Evolutionary conservation across 164 flowering plant genomes (phyloP).

Genomic region (Chloranthus sessilifolius): DNA sequence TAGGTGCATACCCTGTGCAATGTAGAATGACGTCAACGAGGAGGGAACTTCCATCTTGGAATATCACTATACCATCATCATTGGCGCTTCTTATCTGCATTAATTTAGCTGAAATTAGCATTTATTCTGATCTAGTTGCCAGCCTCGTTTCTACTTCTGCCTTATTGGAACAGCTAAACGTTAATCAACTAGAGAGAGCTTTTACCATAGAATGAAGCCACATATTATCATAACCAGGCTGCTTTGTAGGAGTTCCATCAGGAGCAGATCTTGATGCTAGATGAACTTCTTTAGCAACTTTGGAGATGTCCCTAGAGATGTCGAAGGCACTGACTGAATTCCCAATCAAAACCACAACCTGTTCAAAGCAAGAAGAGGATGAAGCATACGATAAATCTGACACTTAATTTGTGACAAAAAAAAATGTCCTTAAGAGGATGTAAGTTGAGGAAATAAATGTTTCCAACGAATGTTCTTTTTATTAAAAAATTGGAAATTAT

Average conservation of each 20-base stretch:
- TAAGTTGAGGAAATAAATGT: too few species aligned
- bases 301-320: slow-evolving; percentile 67
- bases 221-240: slow-evolving; percentile 54
- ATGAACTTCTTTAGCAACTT: slow-evolving; percentile 82
- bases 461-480: too few species aligned
- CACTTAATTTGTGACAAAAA: too few species aligned
- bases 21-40: slow-evolving; percentile 55
- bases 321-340: slow-evolving; percentile 53
- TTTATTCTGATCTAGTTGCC: background rate
- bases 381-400: too few species aligned
- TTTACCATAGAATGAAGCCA: slow-evolving; percentile 87
- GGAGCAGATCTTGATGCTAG: slow-evolving; percentile 51
- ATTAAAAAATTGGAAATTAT: too few species aligned
- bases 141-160: too few species aligned
- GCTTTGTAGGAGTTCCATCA: slow-evolving; percentile 26
- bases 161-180: too few species aligned
- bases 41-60: slow-evolving; percentile 42
- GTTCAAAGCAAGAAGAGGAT: background rate
- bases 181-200: too few species aligned
- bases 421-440: too few species aligned
- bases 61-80: slow-evolving; percentile 52
- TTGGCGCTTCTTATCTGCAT: slow-evolving; percentile 52
- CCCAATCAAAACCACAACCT: slow-evolving; percentile 14
- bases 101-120: slow-evolving; percentile 17
- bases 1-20: slow-evolving; percentile 67